phyloP scores from a whole-genome alignment of 495 filamentous ascomycete species.

The Parachaetomium inaequale region DNA sequence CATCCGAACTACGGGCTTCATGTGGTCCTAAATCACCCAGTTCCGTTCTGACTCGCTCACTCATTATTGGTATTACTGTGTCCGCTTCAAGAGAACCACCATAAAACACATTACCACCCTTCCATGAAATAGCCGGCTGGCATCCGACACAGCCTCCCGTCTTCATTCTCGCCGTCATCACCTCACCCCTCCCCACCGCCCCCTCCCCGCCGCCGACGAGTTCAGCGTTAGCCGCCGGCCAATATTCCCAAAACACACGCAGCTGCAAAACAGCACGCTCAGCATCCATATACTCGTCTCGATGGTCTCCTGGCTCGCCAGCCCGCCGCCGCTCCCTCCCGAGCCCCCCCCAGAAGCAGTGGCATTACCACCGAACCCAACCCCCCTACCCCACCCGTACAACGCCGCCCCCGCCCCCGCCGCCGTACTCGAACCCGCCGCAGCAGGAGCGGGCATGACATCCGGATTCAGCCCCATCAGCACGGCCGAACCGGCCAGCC shows the following conservation, averaged over 20 bases:
- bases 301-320: conserved; percentile 68
- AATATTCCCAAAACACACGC: conserved; percentile 95
- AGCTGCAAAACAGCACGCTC: conserved; percentile 88
- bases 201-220: conserved; percentile 31
- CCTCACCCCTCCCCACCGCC: conserved; percentile 39
- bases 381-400: neutral
- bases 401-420: neutral
- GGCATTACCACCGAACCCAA: neutral
- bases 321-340: neutral
- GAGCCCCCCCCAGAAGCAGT: neutral
- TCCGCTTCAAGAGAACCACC: neutral
- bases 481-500: conserved; percentile 66
- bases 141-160: too few relatives aligned
- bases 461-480: conserved; percentile 69
- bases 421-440: neutral
- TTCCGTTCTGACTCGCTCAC: neutral
- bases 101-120: neutral
- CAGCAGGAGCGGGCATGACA: conserved; percentile 34
- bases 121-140: neutral
- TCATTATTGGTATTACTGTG: conserved; percentile 3
- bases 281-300: conserved; percentile 83
- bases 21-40: neutral
- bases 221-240: conserved; percentile 70
- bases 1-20: neutral
- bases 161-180: conserved; percentile 6